Conservation (phyloP, 2,329 filamentous ascomycete species). For the Ophiostoma sp. region DNA sequence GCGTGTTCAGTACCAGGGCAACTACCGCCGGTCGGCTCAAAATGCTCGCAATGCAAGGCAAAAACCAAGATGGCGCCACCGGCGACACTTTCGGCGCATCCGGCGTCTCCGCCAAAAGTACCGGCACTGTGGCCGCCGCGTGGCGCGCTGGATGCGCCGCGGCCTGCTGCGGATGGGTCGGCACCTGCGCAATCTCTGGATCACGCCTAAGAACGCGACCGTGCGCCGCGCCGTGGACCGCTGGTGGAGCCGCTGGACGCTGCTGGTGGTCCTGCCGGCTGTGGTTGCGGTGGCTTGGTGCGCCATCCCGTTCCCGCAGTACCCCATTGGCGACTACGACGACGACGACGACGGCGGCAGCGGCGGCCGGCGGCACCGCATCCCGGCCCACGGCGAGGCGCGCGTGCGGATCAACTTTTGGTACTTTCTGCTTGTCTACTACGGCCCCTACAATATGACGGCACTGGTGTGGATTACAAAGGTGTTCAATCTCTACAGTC, state of each 20-base stretch:
- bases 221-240: slow-evolving; percentile 54
- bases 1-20: background rate
- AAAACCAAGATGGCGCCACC: slow-evolving; percentile 1
- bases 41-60: background rate
- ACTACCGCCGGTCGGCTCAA: background rate
- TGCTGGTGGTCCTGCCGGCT: slow-evolving; percentile 58
- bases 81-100: slow-evolving; percentile 10
- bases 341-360: slow-evolving; percentile 30
- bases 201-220: slow-evolving; percentile 53
- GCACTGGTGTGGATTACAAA: slow-evolving; percentile 67
- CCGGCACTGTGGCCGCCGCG: slow-evolving; percentile 31
- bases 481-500: slow-evolving; percentile 63
- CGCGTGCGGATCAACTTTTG: slow-evolving; percentile 63
- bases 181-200: slow-evolving; percentile 50
- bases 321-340: slow-evolving; percentile 46
- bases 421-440: slow-evolving; percentile 67
- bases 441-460: slow-evolving; percentile 62
- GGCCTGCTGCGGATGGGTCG: slow-evolving; percentile 31
- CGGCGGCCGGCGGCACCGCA: slow-evolving; percentile 35
- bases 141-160: slow-evolving; percentile 25
- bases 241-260: slow-evolving; percentile 59
- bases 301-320: slow-evolving; percentile 60
- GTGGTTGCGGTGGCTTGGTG: slow-evolving; percentile 58
- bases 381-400: slow-evolving; percentile 58
- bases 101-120: slow-evolving; percentile 1